These are phyloP conservation scores for Brassica juncea DNA, from an alignment of 345 rosid genomes.

Conservation along the genomic window DNA sequence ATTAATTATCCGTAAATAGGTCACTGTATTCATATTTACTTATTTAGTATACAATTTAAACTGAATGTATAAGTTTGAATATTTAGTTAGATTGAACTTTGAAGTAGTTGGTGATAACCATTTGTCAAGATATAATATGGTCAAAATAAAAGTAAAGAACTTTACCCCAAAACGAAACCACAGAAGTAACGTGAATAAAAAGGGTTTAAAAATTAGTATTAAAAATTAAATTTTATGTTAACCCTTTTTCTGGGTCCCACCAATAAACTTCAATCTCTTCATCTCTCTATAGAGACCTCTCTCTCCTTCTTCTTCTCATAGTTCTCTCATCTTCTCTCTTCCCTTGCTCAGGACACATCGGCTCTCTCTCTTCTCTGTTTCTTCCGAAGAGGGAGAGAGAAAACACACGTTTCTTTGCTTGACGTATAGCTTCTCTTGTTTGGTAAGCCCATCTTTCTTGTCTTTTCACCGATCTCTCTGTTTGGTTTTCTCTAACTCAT, in stretches of 20 bases:
- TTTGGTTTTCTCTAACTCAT: background rate
- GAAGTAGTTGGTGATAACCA: background rate
- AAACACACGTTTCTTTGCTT: background rate
- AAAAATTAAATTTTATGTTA: background rate
- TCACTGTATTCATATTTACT: background rate
- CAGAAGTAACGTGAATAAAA: conserved; percentile 24
- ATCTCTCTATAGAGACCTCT: background rate
- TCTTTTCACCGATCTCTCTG: conserved; percentile 27
- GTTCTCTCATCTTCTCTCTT: background rate
- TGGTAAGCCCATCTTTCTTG: conserved; percentile 14
- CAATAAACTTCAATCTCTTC: conserved; percentile 31
- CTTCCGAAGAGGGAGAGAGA: conserved; percentile 35
- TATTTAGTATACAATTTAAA: background rate
- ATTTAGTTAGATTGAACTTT: background rate
- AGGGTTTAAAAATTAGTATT: background rate
- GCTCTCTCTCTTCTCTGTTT: conserved; percentile 31
- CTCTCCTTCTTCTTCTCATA: background rate
- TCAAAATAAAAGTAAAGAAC: background rate
- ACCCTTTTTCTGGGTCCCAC: conserved; percentile 29
- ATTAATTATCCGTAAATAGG: background rate
- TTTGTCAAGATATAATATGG: background rate
- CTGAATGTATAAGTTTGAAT: background rate
- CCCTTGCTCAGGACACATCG: conserved; percentile 18
- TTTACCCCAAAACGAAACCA: conserved; percentile 15
- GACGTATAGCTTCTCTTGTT: conserved; percentile 11